Conservation (phyloP, 2,329 filamentous ascomycete genomes). For the Clarireedia sp. region DNA sequence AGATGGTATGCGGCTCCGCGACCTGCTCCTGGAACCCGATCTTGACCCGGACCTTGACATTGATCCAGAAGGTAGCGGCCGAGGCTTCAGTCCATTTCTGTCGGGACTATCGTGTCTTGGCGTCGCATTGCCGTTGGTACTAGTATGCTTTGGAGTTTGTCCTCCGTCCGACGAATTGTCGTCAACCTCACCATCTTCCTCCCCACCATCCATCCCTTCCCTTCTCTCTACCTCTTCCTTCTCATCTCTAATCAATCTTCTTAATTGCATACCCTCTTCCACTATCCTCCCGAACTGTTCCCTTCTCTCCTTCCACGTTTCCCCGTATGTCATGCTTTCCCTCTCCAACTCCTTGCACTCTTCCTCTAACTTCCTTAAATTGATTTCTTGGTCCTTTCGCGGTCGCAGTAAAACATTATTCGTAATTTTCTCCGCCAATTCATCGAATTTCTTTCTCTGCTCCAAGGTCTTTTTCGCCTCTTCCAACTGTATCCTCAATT, state of each 20-base stretch:
- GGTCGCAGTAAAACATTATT: constrained; percentile 71
- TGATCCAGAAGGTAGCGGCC: constrained; percentile 21
- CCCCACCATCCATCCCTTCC: constrained; percentile 63
- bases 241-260: constrained; percentile 83
- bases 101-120: constrained; percentile 43
- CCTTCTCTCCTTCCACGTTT: constrained; percentile 75
- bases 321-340: constrained; percentile 73
- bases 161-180: constrained; percentile 42
- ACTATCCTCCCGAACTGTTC: constrained; percentile 86
- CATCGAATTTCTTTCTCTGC: constrained; percentile 79
- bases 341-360: constrained; percentile 83
- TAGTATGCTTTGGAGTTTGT: constrained; percentile 43
- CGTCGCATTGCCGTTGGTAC: constrained; percentile 39
- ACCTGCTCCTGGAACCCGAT: constrained; percentile 33
- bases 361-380: constrained; percentile 72
- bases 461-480: constrained; percentile 67
- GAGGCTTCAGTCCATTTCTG: constrained; percentile 31
- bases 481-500: constrained; percentile 67
- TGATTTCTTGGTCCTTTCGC: constrained; percentile 72
- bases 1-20: constrained; percentile 33
- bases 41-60: constrained; percentile 29
- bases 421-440: constrained; percentile 79
- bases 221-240: constrained; percentile 88
- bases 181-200: constrained; percentile 53
- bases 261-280: constrained; percentile 80